Base-by-base conservation (phyloP, 2,329 filamentous ascomycete genomes). In the Alternaria tenuissima region DNA sequence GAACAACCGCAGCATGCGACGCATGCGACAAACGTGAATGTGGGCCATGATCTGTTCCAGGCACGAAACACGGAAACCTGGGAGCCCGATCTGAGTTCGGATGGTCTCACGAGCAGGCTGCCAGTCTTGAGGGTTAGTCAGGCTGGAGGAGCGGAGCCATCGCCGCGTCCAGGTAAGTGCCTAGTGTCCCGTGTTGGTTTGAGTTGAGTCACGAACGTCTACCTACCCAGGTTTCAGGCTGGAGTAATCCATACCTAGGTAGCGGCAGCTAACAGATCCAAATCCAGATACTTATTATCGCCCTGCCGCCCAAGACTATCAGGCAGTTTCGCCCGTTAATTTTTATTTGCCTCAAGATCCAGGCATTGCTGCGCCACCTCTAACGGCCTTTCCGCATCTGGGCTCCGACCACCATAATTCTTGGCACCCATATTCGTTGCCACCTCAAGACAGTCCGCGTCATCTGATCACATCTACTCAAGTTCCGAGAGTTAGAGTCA, bases 401-500 rank as follows among this genome's bases (percentile, higher is more conserved):
- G 68, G 72, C 63, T 55, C 65, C 58, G 47, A 65, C 49, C 63
- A 59, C 63, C 61, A 67, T 58, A 58, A 65, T 42, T 24, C 73
- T 74, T 76, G 74, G 74, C 70, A 69, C 61, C 61, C 66, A n/a
- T 41, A 56, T 55, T 34, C 60, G 57, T 70, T 53, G 58, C 54
- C 58, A 57, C 48, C 63, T 74, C 74, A 65, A 43, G 51, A 71
- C 52, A 61, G 67, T 68, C 63, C 68, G 64, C 67, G 73, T 78
- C 76, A 77, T 76, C 73, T 76, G 70, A 71, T 71, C 64, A 65
- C 65, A 41, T 53, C 58, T 61, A 44, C 57, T 55, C 68, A 63
- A 44, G 63, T 61, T 52, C 74, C 75, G 38, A 68, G 60, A 57
- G 71, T 78, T 61, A 57, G 64, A 76, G 69, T 78, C 71, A 77